These are phyloP conservation scores for Trichoderma arundinaceum DNA, from an alignment of 2,329 filamentous ascomycete genomes.

Conservation along the genomic window DNA sequence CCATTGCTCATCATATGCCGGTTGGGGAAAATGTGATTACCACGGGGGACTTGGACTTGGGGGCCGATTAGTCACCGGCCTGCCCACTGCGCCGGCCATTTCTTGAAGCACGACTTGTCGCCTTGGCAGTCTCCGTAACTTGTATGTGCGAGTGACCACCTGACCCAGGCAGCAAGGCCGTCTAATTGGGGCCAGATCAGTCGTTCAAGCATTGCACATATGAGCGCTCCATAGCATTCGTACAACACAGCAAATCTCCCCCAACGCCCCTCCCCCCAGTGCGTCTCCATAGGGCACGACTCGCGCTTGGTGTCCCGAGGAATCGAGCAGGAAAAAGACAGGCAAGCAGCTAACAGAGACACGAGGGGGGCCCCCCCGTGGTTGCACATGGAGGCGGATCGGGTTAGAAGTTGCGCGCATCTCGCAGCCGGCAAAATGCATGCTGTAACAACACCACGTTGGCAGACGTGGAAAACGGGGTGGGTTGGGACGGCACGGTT, in stretches of 20 bases:
- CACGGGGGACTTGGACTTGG: conserved; percentile 11
- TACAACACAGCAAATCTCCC: background rate
- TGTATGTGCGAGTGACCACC: conserved; percentile 12
- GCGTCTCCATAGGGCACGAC: conserved; percentile 2
- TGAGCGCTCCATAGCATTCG: background rate
- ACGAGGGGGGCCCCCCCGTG: too few relatives aligned
- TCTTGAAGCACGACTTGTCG: too few relatives aligned
- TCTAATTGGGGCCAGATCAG: conserved; percentile 12
- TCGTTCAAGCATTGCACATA: background rate
- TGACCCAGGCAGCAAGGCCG: conserved; percentile 9
- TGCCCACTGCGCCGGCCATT: background rate
- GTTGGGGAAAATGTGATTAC: conserved; percentile 13
- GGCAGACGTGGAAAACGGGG: background rate
- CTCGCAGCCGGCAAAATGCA: conserved; percentile 10
- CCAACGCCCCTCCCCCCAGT: background rate
- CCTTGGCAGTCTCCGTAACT: too few relatives aligned
- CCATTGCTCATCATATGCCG: conserved; percentile 11
- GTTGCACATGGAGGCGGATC: background rate
- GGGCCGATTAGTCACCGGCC: conserved; percentile 15
- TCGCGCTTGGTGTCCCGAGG: background rate
- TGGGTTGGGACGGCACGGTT: conserved; percentile 29
- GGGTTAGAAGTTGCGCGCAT: conserved; percentile 15
- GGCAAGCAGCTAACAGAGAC: too few relatives aligned
- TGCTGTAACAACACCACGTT: conserved; percentile 20
- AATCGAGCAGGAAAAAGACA: background rate